A percentile compares a stretch with the other conserved stretches of the same genome.
These are phyloP conservation scores for Aspergillus heteromorphus DNA, from an alignment of 495 filamentous ascomycete genomes.

Conservation along the genomic window DNA sequence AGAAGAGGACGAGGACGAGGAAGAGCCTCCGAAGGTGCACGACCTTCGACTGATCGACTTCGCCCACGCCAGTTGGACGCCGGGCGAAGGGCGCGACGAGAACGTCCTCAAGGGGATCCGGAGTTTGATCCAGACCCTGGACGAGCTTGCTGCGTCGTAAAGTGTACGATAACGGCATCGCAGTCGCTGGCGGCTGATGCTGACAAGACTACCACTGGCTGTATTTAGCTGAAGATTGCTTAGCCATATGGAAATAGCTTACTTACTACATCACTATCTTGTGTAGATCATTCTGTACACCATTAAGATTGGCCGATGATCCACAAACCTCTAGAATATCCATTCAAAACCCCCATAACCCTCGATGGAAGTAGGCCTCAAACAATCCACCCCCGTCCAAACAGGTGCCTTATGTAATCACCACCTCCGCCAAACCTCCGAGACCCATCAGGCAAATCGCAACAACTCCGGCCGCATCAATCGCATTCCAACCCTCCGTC, in stretches of 20 bases:
- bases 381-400: no score
- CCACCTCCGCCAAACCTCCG: neutral
- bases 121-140: conserved; percentile 66
- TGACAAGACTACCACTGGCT: neutral
- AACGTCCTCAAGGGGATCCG: conserved; percentile 73
- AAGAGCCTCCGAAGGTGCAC: conserved; percentile 66
- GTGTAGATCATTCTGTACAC: no score
- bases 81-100: conserved; percentile 81
- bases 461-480: neutral
- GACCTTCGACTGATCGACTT: conserved; percentile 92
- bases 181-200: conserved; percentile 29
- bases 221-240: neutral
- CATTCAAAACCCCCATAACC: no score
- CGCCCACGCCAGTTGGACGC: conserved; percentile 85
- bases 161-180: conserved; percentile 9
- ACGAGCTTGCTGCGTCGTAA: conserved; percentile 47
- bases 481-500: neutral
- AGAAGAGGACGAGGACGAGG: conserved; percentile 63
- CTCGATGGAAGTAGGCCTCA: no score
- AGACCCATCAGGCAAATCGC: neutral
- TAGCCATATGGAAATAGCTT: neutral
- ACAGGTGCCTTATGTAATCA: neutral
- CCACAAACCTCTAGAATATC: no score
- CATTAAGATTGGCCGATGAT: no score
- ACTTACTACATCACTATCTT: neutral